Base-by-base conservation (phyloP, 2,329 filamentous ascomycete species). In the Coniochaeta sp. region DNA sequence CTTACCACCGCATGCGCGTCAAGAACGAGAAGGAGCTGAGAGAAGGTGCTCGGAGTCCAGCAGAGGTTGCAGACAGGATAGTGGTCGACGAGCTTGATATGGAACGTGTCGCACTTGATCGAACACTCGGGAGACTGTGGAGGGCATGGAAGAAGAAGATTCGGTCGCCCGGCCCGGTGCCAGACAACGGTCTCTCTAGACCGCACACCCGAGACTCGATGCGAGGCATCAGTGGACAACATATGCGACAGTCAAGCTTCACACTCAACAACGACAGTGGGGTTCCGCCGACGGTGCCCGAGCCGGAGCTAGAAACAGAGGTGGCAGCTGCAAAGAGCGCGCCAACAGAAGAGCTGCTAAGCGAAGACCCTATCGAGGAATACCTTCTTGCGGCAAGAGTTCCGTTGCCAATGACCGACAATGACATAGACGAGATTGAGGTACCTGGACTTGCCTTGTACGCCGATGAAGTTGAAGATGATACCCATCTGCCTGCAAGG, bases 91-190 rank as follows among this genome's bases (percentile, higher is more conserved):
- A 98, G 68, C 78, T 86, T 59, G 95, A 99, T 71, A 91, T 97
- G 81, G 95, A 98, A 70, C 91, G 93, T 66, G 85, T 98, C 64
- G 93, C 93, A 8, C 80, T 98, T 62, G 96, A 96, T 70, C 84
- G 92, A 61, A 93, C 91, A 2, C 78, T 99, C 1, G 95, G 95
- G 22, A 83, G 93, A 57, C 79, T 98, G 50, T 99, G 95, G 95
- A 86, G 95, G 67, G 89, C 90, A 28, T 99, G 95, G 95, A 91
- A 95, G 76, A 96, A 96, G 77, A 85, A 89, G 63, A 81, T 90
- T 66, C 84, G 90, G 61, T 81, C 81, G 7, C 83, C 85, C 0
- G 72, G 70, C 28, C 73, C 77, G 36, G 78, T 71, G 36, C 73
- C 81, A 43, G 75, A 78, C 55, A 73, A 78, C 38, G 62, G 62